Evolutionary conservation across 2,329 filamentous ascomycete genomes (phyloP).

Genomic region (Trichoderma polysporum): DNA sequence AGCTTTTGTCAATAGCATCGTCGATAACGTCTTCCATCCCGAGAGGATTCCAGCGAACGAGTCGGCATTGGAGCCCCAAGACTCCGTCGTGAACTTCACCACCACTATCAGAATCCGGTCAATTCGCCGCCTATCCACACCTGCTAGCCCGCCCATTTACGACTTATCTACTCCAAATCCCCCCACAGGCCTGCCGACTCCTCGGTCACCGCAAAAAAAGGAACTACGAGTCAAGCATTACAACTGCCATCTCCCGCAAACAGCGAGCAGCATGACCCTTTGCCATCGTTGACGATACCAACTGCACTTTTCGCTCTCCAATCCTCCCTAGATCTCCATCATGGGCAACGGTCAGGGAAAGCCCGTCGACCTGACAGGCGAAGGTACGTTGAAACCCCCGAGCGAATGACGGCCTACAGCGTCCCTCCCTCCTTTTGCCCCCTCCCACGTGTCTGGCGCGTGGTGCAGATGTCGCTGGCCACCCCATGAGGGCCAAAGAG

Average conservation of each 20-base stretch:
- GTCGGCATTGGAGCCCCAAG: slow-evolving; percentile 1
- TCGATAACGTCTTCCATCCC: background rate
- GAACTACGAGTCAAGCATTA: background rate
- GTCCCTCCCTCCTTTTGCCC: slow-evolving; percentile 20
- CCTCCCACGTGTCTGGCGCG: slow-evolving; percentile 17
- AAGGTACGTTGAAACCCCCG: slow-evolving; percentile 59
- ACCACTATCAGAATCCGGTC: slow-evolving; percentile 13
- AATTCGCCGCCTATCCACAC: slow-evolving; percentile 17
- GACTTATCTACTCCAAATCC: background rate
- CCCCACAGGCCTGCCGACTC: slow-evolving; percentile 18
- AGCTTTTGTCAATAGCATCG: background rate
- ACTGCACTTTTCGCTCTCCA: slow-evolving; percentile 23
- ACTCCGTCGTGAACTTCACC: background rate
- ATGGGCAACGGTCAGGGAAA: slow-evolving; percentile 98
- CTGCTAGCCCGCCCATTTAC: slow-evolving; percentile 8
- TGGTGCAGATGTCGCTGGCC: background rate
- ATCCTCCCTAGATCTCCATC: slow-evolving; percentile 47
- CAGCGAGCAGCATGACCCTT: slow-evolving; percentile 29
- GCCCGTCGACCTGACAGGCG: slow-evolving; percentile 85
- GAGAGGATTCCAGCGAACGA: background rate
- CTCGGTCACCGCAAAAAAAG: slow-evolving; percentile 11
- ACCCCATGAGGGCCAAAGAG: background rate
- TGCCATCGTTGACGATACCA: slow-evolving; percentile 25
- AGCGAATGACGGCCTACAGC: slow-evolving; percentile 6
- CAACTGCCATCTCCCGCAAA: background rate